phyloP scores from a whole-genome alignment of 768 basidiomycete species.

The Thelephora aurantiotincta region DNA sequence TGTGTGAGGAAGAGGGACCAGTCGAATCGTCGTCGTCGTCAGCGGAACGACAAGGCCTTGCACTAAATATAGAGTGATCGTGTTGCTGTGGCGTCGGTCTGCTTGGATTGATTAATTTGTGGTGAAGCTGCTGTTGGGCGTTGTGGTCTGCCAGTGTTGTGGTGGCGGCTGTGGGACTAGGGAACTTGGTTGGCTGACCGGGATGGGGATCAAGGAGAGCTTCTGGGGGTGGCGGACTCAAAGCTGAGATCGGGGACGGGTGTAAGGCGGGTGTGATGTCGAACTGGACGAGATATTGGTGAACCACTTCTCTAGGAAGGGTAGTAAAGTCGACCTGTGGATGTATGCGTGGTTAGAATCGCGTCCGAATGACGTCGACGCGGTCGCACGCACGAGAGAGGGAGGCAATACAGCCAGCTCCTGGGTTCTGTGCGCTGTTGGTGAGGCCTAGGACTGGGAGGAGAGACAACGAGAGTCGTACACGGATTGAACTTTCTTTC shows the following conservation, averaged over 20 bases:
- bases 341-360: neutral
- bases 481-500: neutral
- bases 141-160: constrained; percentile 31
- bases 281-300: constrained; percentile 61
- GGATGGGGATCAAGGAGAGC: constrained; percentile 35
- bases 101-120: too few species aligned
- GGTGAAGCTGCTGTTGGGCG: too few species aligned
- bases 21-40: constrained; percentile 44
- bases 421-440: neutral
- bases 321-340: constrained; percentile 62
- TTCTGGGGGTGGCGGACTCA: constrained; percentile 59
- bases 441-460: neutral
- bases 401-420: neutral
- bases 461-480: neutral
- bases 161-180: constrained; percentile 25
- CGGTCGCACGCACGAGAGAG: neutral
- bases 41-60: too few species aligned
- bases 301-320: constrained; percentile 48
- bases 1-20: constrained; percentile 22
- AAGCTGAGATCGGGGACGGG: constrained; percentile 51
- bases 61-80: too few species aligned
- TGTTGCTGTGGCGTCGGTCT: too few species aligned
- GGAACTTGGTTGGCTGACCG: constrained; percentile 30
- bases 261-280: constrained; percentile 58
- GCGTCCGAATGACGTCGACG: neutral